These are phyloP conservation scores for Prunus campanulata DNA, from an alignment of 306 rosid genomes.

Conservation along the genomic window DNA sequence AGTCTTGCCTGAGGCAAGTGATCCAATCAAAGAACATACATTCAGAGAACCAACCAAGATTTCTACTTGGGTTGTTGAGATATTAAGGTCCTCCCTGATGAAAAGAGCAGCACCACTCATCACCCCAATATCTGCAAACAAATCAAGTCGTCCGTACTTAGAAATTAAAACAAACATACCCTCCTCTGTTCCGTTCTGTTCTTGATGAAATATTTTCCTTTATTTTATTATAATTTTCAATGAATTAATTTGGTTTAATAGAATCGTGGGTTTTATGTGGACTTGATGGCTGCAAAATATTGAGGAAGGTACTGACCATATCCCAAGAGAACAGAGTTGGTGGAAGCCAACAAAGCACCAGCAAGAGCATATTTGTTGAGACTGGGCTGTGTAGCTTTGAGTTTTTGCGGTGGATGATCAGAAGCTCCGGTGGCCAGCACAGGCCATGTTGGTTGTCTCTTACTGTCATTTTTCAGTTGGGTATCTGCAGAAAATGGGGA, in stretches of 20 bases:
- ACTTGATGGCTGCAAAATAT: not conserved
- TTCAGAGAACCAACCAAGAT: slow-evolving; percentile 43
- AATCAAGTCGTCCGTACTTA: not conserved
- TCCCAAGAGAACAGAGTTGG: slow-evolving; percentile 44
- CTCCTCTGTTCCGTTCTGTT: no score
- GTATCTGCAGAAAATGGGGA: not conserved
- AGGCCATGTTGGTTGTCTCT: no score
- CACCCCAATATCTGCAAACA: slow-evolving; percentile 39
- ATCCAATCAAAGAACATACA: slow-evolving; percentile 38
- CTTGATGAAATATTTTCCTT: not conserved
- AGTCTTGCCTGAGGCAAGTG: slow-evolving; percentile 37
- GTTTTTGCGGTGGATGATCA: not conserved
- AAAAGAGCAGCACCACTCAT: slow-evolving; percentile 49
- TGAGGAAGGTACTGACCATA: slow-evolving; percentile 28
- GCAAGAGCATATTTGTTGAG: slow-evolving; percentile 45
- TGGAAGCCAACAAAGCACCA: slow-evolving; percentile 44
- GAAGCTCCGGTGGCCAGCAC: no score
- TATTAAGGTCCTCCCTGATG: slow-evolving; percentile 28
- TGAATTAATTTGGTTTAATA: no score
- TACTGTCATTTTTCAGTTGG: not conserved
- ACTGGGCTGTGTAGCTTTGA: not conserved
- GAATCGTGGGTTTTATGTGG: not conserved
- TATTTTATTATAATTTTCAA: not conserved
- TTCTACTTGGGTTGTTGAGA: slow-evolving; percentile 32
- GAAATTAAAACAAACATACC: not conserved